Percentiles rank a stretch among this genome's conserved stretches.
These are phyloP conservation scores for Boeremia exigua DNA, from an alignment of 2,329 filamentous ascomycete genomes.

Conservation along the genomic window DNA sequence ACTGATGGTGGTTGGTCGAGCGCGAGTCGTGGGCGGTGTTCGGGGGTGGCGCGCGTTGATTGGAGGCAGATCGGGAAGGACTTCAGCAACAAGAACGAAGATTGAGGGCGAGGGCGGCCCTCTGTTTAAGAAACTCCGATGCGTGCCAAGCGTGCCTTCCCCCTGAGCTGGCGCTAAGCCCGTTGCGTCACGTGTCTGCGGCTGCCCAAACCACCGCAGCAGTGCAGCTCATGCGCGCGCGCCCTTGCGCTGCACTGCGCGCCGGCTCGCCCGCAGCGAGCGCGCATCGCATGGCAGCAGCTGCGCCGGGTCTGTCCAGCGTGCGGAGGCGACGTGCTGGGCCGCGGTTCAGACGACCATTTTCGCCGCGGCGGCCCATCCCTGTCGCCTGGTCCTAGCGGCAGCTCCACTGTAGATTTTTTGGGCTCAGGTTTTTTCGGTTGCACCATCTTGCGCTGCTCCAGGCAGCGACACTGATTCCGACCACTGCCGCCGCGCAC, in stretches of 20 bases:
- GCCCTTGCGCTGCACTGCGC: constrained; percentile 8
- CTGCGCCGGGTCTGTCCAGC: neutral
- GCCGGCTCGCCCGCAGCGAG: neutral
- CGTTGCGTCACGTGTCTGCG: constrained; percentile 10
- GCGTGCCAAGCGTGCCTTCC: constrained; percentile 35
- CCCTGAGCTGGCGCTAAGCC: constrained; percentile 32
- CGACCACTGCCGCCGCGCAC: constrained; percentile 15
- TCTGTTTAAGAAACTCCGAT: constrained; percentile 23
- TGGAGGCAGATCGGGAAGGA: constrained; percentile 43
- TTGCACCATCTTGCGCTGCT: constrained; percentile 28
- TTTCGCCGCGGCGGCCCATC: constrained; percentile 11
- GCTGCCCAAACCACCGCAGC: constrained; percentile 12
- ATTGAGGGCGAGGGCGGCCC: constrained; percentile 17
- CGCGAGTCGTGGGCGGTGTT: constrained; percentile 35
- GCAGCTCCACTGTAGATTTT: constrained; percentile 17
- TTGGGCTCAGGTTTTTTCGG: constrained; percentile 20
- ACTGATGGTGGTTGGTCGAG: constrained; percentile 31
- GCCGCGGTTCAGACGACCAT: constrained; percentile 3
- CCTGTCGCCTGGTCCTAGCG: constrained; percentile 18
- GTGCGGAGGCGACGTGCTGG: neutral
- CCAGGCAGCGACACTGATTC: constrained; percentile 29
- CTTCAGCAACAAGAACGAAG: constrained; percentile 28
- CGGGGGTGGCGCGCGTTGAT: constrained; percentile 42
- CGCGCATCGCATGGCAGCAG: neutral
- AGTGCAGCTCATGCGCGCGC: neutral